phyloP scores from a whole-genome alignment of 257 asterid species.

The Galeopsis tetrahit region DNA sequence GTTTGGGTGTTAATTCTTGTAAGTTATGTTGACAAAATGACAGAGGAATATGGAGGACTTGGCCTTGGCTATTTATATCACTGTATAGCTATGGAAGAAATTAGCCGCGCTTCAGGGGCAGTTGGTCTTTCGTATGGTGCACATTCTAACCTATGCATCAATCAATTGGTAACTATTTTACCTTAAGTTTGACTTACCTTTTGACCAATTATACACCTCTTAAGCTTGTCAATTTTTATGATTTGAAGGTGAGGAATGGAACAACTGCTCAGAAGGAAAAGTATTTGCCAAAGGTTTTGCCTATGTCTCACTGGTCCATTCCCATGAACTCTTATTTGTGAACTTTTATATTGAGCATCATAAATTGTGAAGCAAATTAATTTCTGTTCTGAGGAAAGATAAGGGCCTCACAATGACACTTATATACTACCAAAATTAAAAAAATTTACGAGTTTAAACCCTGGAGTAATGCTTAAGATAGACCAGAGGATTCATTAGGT shows the following conservation, averaged over 20 bases:
- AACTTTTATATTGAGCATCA: slow-evolving; percentile 13
- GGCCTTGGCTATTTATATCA: slow-evolving; percentile 98
- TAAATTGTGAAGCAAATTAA: slow-evolving; percentile 4
- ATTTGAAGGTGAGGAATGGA: slow-evolving; percentile 90
- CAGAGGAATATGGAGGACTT: slow-evolving; percentile 98
- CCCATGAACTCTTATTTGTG: slow-evolving; percentile 3
- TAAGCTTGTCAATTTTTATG: slow-evolving; percentile 32
- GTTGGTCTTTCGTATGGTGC: slow-evolving; percentile 99
- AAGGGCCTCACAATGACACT: neutral
- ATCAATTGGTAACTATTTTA: slow-evolving; percentile 77
- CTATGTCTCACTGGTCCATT: slow-evolving; percentile 28
- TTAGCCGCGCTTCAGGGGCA: slow-evolving; percentile 97
- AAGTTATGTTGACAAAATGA: slow-evolving; percentile 31
- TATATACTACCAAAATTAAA: neutral
- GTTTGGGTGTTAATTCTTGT: slow-evolving; percentile 18
- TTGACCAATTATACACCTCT: slow-evolving; percentile 24
- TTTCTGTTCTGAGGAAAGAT: neutral
- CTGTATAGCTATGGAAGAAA: slow-evolving; percentile 98
- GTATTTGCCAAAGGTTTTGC: slow-evolving; percentile 89
- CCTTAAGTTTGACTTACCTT: slow-evolving; percentile 31
- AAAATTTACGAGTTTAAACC: slow-evolving; percentile 1
- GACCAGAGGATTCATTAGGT: slow-evolving; percentile 5
- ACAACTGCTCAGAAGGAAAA: slow-evolving; percentile 84
- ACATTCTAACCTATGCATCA: slow-evolving; percentile 91
- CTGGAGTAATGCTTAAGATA: neutral